Evolutionary conservation across 2,329 filamentous ascomycete genomes (phyloP).

Genomic region (Neonectria hederae): DNA sequence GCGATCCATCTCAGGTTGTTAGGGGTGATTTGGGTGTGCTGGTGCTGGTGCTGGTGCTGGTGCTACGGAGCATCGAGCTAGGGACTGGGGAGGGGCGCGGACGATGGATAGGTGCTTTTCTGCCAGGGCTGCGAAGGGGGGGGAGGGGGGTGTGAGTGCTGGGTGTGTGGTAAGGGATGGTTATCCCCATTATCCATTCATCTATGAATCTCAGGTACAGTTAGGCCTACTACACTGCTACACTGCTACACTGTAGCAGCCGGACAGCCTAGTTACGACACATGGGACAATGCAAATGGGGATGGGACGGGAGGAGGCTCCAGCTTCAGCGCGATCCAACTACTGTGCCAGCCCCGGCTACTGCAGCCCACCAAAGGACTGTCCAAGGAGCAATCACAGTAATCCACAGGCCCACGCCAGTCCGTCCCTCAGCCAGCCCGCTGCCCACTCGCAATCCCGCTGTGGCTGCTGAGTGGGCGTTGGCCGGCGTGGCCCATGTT

Average conservation of each 20-base stretch:
- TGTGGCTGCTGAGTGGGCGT: conserved; percentile 38
- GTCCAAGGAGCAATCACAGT: conserved; percentile 35
- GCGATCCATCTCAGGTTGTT: conserved; percentile 46
- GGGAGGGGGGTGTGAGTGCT: not conserved
- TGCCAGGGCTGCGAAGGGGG: not conserved
- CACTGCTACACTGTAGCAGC: too few relatives aligned
- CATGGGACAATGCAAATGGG: conserved; percentile 28
- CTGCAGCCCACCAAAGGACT: conserved; percentile 6
- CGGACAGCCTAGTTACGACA: conserved; percentile 3
- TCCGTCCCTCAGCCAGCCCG: conserved; percentile 32
- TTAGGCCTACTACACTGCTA: too few relatives aligned
- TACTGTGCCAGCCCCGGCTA: conserved; percentile 1
- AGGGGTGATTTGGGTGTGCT: conserved; percentile 47
- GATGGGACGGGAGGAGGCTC: not conserved
- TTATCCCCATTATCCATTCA: not conserved
- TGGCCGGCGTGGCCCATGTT: conserved; percentile 26
- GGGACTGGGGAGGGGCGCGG: conserved; percentile 2
- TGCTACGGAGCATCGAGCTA: conserved; percentile 15
- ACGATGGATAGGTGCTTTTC: not conserved
- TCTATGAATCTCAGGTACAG: too few relatives aligned
- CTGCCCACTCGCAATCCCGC: conserved; percentile 33
- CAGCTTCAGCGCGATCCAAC: conserved; percentile 5
- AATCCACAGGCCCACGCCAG: conserved; percentile 25
- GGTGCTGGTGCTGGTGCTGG: conserved; percentile 14
- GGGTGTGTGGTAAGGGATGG: not conserved